These are phyloP conservation scores for Glebionis coronaria DNA, from an alignment of 129 eudicot species.

Conservation along the genomic window DNA sequence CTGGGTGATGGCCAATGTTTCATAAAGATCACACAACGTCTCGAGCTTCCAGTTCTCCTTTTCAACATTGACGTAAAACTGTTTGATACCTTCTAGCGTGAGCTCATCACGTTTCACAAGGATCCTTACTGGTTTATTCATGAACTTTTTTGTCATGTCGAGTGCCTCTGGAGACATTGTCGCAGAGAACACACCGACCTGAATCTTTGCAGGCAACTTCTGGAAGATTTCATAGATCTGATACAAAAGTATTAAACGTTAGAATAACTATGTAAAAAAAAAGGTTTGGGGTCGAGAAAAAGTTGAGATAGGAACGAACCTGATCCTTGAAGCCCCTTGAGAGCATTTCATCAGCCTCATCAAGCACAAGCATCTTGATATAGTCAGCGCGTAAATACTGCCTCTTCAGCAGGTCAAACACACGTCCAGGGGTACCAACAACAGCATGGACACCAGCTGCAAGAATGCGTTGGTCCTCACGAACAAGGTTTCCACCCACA, in stretches of 20 bases:
- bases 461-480: conserved; percentile 31
- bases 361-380: conserved; percentile 35
- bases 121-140: conserved; percentile 35
- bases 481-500: conserved; percentile 29
- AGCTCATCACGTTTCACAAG: conserved; percentile 32
- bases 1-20: conserved; percentile 57
- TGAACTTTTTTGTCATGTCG: conserved; percentile 39
- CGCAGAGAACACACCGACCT: conserved; percentile 47
- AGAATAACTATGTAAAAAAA: no score
- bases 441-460: conserved; percentile 36
- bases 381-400: conserved; percentile 24
- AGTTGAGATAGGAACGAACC: conserved; percentile 11
- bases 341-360: conserved; percentile 41
- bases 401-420: conserved; percentile 32
- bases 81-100: conserved; percentile 27
- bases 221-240: conserved; percentile 43
- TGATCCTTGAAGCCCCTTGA: conserved; percentile 40
- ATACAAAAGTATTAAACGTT: not conserved
- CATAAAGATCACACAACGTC: conserved; percentile 40
- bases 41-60: conserved; percentile 30
- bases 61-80: conserved; percentile 23
- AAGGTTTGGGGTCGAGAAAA: no score
- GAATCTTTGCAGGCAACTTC: conserved; percentile 37
- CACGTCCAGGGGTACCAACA: conserved; percentile 36
- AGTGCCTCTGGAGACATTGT: conserved; percentile 50